Base-by-base conservation (phyloP, 148 eudicot species). In the Chenopodium berlandieri region DNA sequence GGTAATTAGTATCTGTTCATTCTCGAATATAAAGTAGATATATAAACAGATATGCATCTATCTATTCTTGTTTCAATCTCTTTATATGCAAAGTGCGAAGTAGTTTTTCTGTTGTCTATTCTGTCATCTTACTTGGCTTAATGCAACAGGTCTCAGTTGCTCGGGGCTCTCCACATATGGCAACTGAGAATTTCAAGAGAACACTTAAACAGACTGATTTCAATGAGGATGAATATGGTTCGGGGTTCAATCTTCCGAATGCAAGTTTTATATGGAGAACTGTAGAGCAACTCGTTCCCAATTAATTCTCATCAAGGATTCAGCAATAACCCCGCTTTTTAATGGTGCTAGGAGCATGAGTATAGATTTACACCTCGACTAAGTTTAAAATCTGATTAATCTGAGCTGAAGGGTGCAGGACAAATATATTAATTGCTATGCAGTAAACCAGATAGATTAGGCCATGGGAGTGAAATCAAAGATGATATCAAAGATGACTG, bases 111-210 rank as follows among this genome's bases (percentile, higher is more conserved):
- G 17, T 47, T 56, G 27, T 16, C 5, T 76, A 2, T 30, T 65
- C 70, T 0, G 32, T 50, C n/a, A n/a, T 12, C 46, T 31, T 25
- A 11, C 60, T 47, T 66, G 27, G n/a, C 76, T 27, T 47, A 14
- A 22, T 19, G 62, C 27, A 46, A 63, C 86, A 94, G 98, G 90
- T 86, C 11, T 79, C 90, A 9, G 72, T 91, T 75, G 97, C 94
- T n/a, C 88, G 88, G 56, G 98, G 98, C 66, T 83, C 87, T 76
- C 97, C 98, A 4, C 60, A 72, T 62, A 76, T 72, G 88, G 97
- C 94, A 75, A 90, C 89, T 9, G 82, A 79, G 69, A 88, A 83
- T 78, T 92, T 85, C 89, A 92, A 78, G 87, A 85, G 75, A 78
- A 84, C 85, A 19, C 79, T 91, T 46, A 89, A 88, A 30, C 86